A percentile compares a stretch with the other conserved stretches of the same genome.
Evolutionary conservation across 1,284 basidiomycete species (phyloP).

Genomic region (Pisolithus thermaeus): DNA sequence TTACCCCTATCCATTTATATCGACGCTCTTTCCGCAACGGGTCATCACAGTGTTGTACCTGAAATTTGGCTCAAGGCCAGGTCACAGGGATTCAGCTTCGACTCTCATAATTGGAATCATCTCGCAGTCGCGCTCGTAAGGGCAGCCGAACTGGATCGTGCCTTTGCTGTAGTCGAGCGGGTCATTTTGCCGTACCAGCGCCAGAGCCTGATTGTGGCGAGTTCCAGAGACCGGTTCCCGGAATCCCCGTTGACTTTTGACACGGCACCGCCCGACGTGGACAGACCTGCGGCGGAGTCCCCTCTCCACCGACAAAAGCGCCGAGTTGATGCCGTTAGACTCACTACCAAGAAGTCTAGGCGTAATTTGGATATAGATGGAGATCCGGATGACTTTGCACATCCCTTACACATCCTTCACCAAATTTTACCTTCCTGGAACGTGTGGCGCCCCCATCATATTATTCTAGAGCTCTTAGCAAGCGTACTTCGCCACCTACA

Average conservation of each 20-base stretch:
- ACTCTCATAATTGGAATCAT: conserved; percentile 93
- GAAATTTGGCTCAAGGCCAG: conserved; percentile 65
- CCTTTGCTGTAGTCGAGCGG: conserved; percentile 78
- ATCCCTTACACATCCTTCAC: conserved; percentile 56
- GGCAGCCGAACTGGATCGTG: conserved; percentile 75
- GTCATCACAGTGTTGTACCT: conserved; percentile 60
- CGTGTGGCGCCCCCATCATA: conserved; percentile 56
- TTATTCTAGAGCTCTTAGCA: conserved; percentile 42
- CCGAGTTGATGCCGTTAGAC: conserved; percentile 18
- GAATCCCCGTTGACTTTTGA: conserved; percentile 43
- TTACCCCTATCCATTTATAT: conserved; percentile 84
- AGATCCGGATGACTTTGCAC: conserved; percentile 38
- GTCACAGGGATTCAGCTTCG: conserved; percentile 73
- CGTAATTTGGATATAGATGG: conserved; percentile 14
- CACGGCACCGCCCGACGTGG: conserved; percentile 12
- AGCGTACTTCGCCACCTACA: conserved; percentile 42
- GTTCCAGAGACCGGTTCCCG: conserved; percentile 33
- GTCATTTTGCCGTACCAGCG: conserved; percentile 66
- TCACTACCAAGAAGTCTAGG: conserved; percentile 16
- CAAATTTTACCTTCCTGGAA: conserved; percentile 61
- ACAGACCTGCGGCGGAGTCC: conserved; percentile 24
- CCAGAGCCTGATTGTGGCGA: conserved; percentile 23
- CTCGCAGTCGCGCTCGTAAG: conserved; percentile 71
- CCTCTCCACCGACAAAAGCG: conserved; percentile 26
- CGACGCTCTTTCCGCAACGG: conserved; percentile 65